Evolutionary conservation across 2,329 filamentous ascomycete species (phyloP), one percentile per base, ranked within the genome.

Genomic region (Neonectria magnoliae): DNA sequence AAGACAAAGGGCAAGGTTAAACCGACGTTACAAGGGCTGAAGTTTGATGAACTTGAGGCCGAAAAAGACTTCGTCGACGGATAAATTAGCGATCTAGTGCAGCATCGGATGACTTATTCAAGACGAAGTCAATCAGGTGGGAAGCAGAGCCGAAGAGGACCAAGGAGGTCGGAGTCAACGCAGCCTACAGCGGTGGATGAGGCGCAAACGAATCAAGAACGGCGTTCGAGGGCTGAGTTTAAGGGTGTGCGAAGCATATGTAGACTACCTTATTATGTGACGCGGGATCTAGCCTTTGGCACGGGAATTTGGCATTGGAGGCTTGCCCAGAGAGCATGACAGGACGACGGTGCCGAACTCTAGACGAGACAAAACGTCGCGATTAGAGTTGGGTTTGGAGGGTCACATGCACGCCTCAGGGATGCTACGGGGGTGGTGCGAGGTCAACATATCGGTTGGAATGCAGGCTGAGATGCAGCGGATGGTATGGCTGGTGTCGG

Each of bases 381-480:
- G 61, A 65, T 69, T 69, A 69, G 62, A 63, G 65, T 69, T 71
- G 38, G 59, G 47, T 50, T 60, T 62, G 31, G 62, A 57, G 70
- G 14, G 36, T 14, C 36, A 38, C 36, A n/a, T 33, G 31, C 11
- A 33, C 66, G 57, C 56, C 60, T 59, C 56, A 45, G 64, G 29
- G 55, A 63, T 70, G 61, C 69, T 68, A 68, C 33, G 14, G n/a
- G 62, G 29, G 65, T 70, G 63, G 71, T 71, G 71, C 33, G 22
- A 33, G 51, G 54, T 50, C 57, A 60, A 42, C 47, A 53, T 44
- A 36, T 18, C 11, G 27, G 61, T 53, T 63, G 71, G 71, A 73
- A 73, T 73, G 71, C 47, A 60, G 47, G 52, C 53, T 29, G 55
- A 53, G 62, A 58, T 48, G 22, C 20, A 18, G 31, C 13, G n/a